A percentile compares a stretch with the other conserved stretches of the same genome.
phyloP scores from a whole-genome alignment of 1,284 basidiomycete species.

The Melampsora larici-populina region DNA sequence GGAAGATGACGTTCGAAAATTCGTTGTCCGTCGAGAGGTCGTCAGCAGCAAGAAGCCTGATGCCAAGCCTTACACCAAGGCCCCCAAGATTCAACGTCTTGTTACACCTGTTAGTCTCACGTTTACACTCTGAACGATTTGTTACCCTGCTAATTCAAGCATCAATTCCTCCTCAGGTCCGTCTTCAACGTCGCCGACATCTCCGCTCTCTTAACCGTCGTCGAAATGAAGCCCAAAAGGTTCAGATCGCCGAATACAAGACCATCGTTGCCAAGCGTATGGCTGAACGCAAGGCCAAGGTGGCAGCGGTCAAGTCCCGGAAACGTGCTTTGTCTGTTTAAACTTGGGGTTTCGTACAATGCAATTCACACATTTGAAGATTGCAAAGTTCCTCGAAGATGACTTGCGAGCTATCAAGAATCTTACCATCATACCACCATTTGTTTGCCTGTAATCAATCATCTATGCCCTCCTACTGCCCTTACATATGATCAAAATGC shows the following conservation, averaged over 20 bases:
- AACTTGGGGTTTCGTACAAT: neutral
- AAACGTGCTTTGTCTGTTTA: slow-evolving; percentile 45
- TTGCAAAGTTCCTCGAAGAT: neutral
- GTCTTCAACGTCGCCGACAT: slow-evolving; percentile 95
- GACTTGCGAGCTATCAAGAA: too few species aligned
- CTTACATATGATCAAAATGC: too few species aligned
- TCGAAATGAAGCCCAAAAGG: slow-evolving; percentile 85
- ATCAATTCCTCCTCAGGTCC: slow-evolving; percentile 68
- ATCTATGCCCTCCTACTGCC: neutral
- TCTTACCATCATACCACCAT: neutral
- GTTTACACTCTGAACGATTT: slow-evolving; percentile 18
- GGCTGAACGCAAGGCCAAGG: slow-evolving; percentile 87
- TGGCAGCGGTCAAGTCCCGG: slow-evolving; percentile 55
- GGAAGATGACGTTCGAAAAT: slow-evolving; percentile 97
- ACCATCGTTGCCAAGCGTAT: slow-evolving; percentile 81
- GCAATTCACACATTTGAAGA: neutral
- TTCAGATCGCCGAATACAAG: slow-evolving; percentile 78
- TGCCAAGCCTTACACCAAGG: slow-evolving; percentile 97
- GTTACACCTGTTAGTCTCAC: slow-evolving; percentile 19
- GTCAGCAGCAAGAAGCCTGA: slow-evolving; percentile 81
- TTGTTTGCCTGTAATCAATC: neutral
- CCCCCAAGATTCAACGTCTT: slow-evolving; percentile 66
- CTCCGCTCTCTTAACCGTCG: slow-evolving; percentile 83
- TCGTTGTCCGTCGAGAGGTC: slow-evolving; percentile 81
- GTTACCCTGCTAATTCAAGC: slow-evolving; percentile 28